Percentiles rank a stretch among this genome's conserved stretches.
Conservation (phyloP, 129 eudicot genomes). For the Helianthus tuberosus region DNA sequence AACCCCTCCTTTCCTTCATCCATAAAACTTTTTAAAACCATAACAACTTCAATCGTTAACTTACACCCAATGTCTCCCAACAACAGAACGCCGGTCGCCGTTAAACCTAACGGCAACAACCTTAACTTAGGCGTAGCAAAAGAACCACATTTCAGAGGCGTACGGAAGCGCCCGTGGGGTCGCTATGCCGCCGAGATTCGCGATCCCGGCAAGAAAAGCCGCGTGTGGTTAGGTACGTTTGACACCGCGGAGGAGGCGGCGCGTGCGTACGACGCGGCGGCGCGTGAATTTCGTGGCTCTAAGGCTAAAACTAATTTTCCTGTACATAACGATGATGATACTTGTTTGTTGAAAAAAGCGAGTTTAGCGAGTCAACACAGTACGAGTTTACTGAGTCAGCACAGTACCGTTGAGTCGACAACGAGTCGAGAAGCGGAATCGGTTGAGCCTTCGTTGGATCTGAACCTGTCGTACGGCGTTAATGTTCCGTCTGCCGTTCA, state of each 20-base stretch:
- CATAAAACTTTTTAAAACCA: background rate
- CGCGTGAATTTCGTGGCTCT: slow-evolving; percentile 43
- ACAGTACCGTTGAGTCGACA: slow-evolving; percentile 29
- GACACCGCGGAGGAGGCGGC: slow-evolving; percentile 46
- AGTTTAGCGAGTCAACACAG: slow-evolving; percentile 29
- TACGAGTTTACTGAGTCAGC: slow-evolving; percentile 36
- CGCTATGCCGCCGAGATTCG: slow-evolving; percentile 47
- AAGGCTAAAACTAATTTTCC: slow-evolving; percentile 40
- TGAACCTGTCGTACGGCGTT: slow-evolving; percentile 28
- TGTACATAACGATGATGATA: background rate
- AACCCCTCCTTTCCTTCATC: slow-evolving; percentile 1
- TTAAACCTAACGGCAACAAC: slow-evolving; percentile 18
- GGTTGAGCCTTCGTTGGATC: slow-evolving; percentile 29
- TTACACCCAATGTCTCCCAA: slow-evolving; percentile 24
- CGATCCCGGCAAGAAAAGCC: slow-evolving; percentile 39
- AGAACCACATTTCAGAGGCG: slow-evolving; percentile 44
- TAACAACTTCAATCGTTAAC: background rate
- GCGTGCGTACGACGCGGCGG: slow-evolving; percentile 37
- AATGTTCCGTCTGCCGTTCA: background rate
- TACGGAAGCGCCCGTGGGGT: slow-evolving; percentile 43
- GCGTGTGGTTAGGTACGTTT: slow-evolving; percentile 43
- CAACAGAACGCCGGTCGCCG: slow-evolving; percentile 15
- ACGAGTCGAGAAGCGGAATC: slow-evolving; percentile 26
- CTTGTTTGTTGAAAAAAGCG: slow-evolving; percentile 22
- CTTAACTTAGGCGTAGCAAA: slow-evolving; percentile 2